Evolutionary conservation across 1,284 basidiomycete species (phyloP), one percentile per base, ranked within the genome.

Genomic region (Naganishia sp.): DNA sequence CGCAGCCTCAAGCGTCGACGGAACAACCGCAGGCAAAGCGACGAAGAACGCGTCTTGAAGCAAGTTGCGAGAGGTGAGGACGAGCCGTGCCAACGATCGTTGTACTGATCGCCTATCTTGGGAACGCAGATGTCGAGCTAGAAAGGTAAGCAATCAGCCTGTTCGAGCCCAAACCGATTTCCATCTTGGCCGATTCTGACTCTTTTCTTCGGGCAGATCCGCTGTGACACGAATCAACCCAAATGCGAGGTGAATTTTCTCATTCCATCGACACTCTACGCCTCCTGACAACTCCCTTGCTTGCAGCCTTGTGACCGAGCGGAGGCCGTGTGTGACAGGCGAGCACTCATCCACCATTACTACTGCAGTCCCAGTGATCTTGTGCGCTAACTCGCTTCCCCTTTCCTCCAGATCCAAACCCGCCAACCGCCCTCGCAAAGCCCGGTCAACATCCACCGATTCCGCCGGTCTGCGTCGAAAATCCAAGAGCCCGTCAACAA

Each of bases 11-110:
- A 18, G 2, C 23, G 10, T 16, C 52, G 31, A 36, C 31, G 13
- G 31, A 36, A 6, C 52, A 55, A 43, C 54, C 54, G 7, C 18
- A 36, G 7, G 21, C 23, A 45, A 56, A 56, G 42, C 42, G 55
- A 56, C n/a, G 39, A 56, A 43, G 55, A 18, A 56, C 55, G 55
- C 55, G 55, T 56, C 55, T 56, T 3, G 55, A 56, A 56, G 42
- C 55, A 28, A 43, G 39, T 43, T 56, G 55, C 18, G 55, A 56
- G 42, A 43, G 55, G 55, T 56, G 23, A 43, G 55, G 16, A 13
- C 18, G 10, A 7, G 7, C 7, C 21, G 2, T 15, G 18, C 45
- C 31, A 36, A 6, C 33, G 53, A 55, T 36, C 33, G 50, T 31
- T 28, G 50, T 55, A 43, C 55, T 56, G 55, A 56, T 28, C 10